Evolutionary conservation across 2,329 filamentous ascomycete genomes (phyloP), one percentile per base, ranked within the genome.

Genomic region (Coleophoma crateriformis): DNA sequence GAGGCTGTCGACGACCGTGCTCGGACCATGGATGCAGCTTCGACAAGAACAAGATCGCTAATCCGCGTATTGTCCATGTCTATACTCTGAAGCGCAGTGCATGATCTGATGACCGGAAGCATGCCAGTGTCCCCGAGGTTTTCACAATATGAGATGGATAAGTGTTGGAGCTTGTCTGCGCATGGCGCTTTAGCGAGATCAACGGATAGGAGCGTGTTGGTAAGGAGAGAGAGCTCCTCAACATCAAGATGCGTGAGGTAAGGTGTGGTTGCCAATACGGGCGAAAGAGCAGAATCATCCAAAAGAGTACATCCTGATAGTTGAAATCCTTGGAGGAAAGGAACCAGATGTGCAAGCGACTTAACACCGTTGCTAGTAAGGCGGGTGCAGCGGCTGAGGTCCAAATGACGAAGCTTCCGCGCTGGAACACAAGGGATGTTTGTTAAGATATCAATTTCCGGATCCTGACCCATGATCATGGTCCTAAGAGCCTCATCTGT

Each of bases 1-100:
- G 60, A 47, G 59, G 69, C 46, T 27, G 27, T 27, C 27, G 27
- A 27, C 5, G 74, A 79, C 39, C 90, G 86, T 47, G 75, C 74
- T 49, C 84, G 82, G 14, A 96, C 80, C 72, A 88, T 87, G n/a
- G 81, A 74, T 8, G 90, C 88, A 2, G 91, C 90, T 72, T 96
- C 92, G 50, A 85, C 81, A 10, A 97, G 81, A 4, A 88, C 84
- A 2, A 96, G 78, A 61, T 97, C 90, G 14, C 89, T 92, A 54
- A 96, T 83, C 43, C 88, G 84, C 0, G 92, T 97, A 66, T 97
- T 97, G 71, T 99, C 94, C 76, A 97, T 84, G 47, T 95, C 88
- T 13, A 95, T 71, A 32, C 77, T 88, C 44, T 75, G 75, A 13
- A 97, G 76, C 13, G 71, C 76, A 0, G 78, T 76, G 66, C 90